Evolutionary conservation across 495 filamentous ascomycete genomes (phyloP).

Genomic region (Patellaria atrata): DNA sequence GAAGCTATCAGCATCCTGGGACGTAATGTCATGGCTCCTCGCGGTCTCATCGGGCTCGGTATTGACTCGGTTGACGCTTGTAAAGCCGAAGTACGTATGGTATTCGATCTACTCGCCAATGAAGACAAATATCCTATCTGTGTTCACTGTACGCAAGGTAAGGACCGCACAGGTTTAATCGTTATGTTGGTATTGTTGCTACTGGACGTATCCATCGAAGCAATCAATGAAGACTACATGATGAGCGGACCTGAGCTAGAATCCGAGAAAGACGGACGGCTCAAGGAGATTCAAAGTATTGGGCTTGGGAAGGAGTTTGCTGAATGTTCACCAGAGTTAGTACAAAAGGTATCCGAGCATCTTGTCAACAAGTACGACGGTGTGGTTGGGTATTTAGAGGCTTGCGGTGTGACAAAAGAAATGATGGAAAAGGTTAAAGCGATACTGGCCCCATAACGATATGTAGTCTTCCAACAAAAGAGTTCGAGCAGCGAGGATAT

Average conservation of each 20-base stretch:
- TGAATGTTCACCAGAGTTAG: conserved; percentile 42
- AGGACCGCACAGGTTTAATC: conserved; percentile 68
- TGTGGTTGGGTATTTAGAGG: conserved; percentile 43
- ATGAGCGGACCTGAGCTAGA: conserved; percentile 45
- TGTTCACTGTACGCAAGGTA: conserved; percentile 78
- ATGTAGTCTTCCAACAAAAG: too few species aligned
- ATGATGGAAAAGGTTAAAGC: conserved; percentile 17
- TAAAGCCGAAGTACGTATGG: conserved; percentile 43
- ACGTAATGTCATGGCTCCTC: conserved; percentile 49
- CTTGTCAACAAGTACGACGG: conserved; percentile 45
- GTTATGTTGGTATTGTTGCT: conserved; percentile 49
- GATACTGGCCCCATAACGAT: too few species aligned
- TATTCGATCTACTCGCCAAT: conserved; percentile 37
- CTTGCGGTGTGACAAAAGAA: conserved; percentile 38
- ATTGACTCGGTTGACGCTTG: conserved; percentile 50
- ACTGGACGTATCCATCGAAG: conserved; percentile 37
- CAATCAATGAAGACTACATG: conserved; percentile 51
- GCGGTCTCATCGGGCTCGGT: conserved; percentile 52
- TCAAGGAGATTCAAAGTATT: conserved; percentile 52
- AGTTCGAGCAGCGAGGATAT: too few species aligned
- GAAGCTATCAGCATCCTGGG: conserved; percentile 54
- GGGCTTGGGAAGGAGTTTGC: conserved; percentile 58
- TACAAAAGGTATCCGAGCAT: conserved; percentile 33
- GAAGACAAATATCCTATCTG: conserved; percentile 42
- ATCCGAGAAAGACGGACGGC: conserved; percentile 43